A percentile compares a stretch with the other conserved stretches of the same genome.
phyloP scores from a whole-genome alignment of 768 basidiomycete genomes.

The Lentinula sp. region DNA sequence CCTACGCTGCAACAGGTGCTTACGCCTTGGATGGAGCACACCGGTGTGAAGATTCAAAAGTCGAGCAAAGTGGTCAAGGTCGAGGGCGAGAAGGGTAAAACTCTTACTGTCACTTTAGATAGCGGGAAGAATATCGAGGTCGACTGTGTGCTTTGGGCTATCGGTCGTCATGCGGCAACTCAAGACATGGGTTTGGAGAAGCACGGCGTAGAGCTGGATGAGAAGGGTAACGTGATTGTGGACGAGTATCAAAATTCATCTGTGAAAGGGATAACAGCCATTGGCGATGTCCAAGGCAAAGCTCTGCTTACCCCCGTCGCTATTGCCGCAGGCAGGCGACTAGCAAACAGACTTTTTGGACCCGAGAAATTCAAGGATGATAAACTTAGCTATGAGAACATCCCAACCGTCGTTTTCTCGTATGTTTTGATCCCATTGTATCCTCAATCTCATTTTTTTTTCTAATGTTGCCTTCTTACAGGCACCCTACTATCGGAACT shows the following conservation, averaged over 20 bases:
- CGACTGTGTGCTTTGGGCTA: slow-evolving; percentile 89
- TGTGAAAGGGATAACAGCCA: slow-evolving; percentile 65
- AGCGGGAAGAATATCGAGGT: slow-evolving; percentile 76
- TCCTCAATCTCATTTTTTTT: not conserved
- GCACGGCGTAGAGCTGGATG: slow-evolving; percentile 66
- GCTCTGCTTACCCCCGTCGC: slow-evolving; percentile 94
- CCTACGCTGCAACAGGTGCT: slow-evolving; percentile 77
- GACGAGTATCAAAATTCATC: slow-evolving; percentile 88
- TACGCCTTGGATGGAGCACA: slow-evolving; percentile 89
- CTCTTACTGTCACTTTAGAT: slow-evolving; percentile 72
- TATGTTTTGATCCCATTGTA: slow-evolving; percentile 31
- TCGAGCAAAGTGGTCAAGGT: slow-evolving; percentile 68
- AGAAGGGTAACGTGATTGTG: slow-evolving; percentile 80
- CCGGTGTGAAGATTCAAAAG: slow-evolving; percentile 87
- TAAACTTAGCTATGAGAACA: slow-evolving; percentile 83
- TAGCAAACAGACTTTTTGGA: slow-evolving; percentile 89
- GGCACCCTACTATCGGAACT: slow-evolving; percentile 93
- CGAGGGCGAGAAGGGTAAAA: slow-evolving; percentile 65
- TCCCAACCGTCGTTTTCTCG: slow-evolving; percentile 97
- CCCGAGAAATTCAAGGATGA: slow-evolving; percentile 80
- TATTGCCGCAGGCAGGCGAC: slow-evolving; percentile 87
- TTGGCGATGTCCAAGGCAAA: slow-evolving; percentile 94
- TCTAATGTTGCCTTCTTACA: slow-evolving; percentile 22
- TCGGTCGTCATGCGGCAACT: slow-evolving; percentile 83
- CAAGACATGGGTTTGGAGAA: slow-evolving; percentile 72